phyloP scores from a whole-genome alignment of 495 filamentous ascomycete genomes.

The Barbatosphaeria neglecta region DNA sequence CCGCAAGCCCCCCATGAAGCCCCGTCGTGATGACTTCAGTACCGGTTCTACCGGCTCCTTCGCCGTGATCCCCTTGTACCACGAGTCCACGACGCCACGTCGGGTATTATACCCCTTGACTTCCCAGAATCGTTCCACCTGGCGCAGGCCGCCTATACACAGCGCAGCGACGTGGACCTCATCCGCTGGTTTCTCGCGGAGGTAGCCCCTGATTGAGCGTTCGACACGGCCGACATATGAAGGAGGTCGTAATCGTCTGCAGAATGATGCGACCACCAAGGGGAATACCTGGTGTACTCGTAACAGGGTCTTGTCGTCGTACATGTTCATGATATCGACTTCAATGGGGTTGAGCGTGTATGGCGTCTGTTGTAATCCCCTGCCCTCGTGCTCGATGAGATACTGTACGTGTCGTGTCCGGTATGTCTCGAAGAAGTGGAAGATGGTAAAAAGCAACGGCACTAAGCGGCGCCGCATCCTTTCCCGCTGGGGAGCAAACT shows the following conservation, averaged over 20 bases:
- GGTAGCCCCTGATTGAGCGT: conserved; percentile 43
- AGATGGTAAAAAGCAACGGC: conserved; percentile 42
- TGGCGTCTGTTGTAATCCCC: conserved; percentile 24
- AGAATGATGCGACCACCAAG: conserved; percentile 43
- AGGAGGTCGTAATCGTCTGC: conserved; percentile 40
- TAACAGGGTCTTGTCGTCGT: conserved; percentile 42
- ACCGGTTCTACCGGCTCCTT: conserved; percentile 27
- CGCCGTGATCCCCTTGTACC: conserved; percentile 38
- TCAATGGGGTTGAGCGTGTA: conserved; percentile 43
- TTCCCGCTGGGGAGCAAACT: conserved; percentile 41
- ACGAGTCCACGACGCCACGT: conserved; percentile 38
- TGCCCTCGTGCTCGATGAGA: conserved; percentile 27
- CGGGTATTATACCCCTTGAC: conserved; percentile 46
- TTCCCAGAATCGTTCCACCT: conserved; percentile 46
- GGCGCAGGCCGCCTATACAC: conserved; percentile 41
- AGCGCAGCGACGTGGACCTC: conserved; percentile 44
- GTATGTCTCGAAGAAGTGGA: conserved; percentile 49
- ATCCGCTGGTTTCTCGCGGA: conserved; percentile 41
- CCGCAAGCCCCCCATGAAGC: conserved; percentile 33
- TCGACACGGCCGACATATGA: conserved; percentile 45
- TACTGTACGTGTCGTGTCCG: conserved; percentile 42
- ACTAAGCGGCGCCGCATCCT: conserved; percentile 46
- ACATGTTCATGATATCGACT: conserved; percentile 41
- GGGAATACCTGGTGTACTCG: conserved; percentile 45
- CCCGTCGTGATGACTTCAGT: conserved; percentile 31